These are phyloP conservation scores for Beauveria pseudobassiana DNA, from an alignment of 2,329 filamentous ascomycete genomes.

Conservation along the genomic window DNA sequence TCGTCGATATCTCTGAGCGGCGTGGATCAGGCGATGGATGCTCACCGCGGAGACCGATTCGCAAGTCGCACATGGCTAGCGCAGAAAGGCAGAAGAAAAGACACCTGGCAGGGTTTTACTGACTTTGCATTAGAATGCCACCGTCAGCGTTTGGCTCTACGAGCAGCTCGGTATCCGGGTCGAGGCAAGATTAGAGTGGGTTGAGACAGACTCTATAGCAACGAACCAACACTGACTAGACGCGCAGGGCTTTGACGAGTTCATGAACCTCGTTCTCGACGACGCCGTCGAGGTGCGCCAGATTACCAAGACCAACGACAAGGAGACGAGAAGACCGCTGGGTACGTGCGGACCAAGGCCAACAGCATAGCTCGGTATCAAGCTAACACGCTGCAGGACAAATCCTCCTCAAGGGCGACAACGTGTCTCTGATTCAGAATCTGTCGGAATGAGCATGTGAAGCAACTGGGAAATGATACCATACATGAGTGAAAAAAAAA, in stretches of 20 bases:
- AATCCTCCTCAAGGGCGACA: constrained; percentile 82
- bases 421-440: constrained; percentile 72
- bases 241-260: constrained; percentile 90
- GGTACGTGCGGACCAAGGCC: constrained; percentile 45
- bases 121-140: constrained; percentile 52
- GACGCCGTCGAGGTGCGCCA: constrained; percentile 89
- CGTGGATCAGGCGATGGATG: neutral
- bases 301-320: constrained; percentile 67
- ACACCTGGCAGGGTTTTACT: constrained; percentile 10
- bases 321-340: constrained; percentile 69
- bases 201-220: constrained; percentile 28
- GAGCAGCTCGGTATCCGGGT: constrained; percentile 92
- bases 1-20: neutral
- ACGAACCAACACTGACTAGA: constrained; percentile 52
- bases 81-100: neutral
- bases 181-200: constrained; percentile 87
- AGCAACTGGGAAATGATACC: constrained; percentile 23
- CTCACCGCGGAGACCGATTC: neutral
- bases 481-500: neutral
- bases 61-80: neutral
- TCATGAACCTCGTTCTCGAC: constrained; percentile 97
- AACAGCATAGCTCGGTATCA: neutral
- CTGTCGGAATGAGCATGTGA: constrained; percentile 41
- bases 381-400: constrained; percentile 47
- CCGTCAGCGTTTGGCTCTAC: constrained; percentile 92